A percentile compares a stretch with the other conserved stretches of the same genome.
These are phyloP conservation scores for Mycocalia duriaeana DNA, from an alignment of 1,284 basidiomycete species.

Conservation along the genomic window DNA sequence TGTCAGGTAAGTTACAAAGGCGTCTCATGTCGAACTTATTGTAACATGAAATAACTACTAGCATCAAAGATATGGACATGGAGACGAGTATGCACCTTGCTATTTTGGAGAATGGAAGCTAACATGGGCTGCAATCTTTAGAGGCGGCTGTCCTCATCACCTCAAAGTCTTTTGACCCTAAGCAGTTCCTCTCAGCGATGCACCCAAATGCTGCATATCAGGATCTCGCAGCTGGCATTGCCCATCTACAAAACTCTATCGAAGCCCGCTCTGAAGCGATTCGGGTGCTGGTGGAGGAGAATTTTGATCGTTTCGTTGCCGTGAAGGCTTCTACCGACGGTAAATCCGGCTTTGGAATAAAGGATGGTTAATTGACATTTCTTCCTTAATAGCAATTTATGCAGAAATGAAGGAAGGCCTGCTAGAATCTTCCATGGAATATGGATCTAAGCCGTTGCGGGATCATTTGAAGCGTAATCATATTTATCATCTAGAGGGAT, in stretches of 20 bases:
- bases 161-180: constrained; percentile 95
- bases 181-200: constrained; percentile 85
- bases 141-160: constrained; percentile 78
- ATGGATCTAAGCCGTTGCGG: constrained; percentile 78
- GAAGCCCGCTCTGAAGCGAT: constrained; percentile 91
- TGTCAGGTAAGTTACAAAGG: constrained; percentile 51
- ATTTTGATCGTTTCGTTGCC: constrained; percentile 96
- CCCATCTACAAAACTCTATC: constrained; percentile 69
- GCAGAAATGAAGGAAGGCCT: constrained; percentile 92
- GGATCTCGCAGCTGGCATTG: constrained; percentile 77
- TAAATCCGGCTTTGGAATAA: constrained; percentile 29
- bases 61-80: constrained; percentile 63
- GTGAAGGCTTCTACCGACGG: constrained; percentile 97
- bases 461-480: constrained; percentile 83
- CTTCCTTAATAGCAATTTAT: constrained; percentile 68
- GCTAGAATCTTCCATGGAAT: constrained; percentile 73
- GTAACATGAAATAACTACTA: constrained; percentile 2
- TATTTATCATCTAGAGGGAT: no score
- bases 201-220: constrained; percentile 97
- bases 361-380: no score
- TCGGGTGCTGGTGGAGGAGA: constrained; percentile 92
- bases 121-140: constrained; percentile 24
- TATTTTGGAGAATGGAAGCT: neutral
- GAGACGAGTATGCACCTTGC: constrained; percentile 58
- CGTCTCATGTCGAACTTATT: constrained; percentile 3